These are phyloP conservation scores for Huntiella abstrusa DNA, from an alignment of 2,329 filamentous ascomycete species.

Conservation along the genomic window DNA sequence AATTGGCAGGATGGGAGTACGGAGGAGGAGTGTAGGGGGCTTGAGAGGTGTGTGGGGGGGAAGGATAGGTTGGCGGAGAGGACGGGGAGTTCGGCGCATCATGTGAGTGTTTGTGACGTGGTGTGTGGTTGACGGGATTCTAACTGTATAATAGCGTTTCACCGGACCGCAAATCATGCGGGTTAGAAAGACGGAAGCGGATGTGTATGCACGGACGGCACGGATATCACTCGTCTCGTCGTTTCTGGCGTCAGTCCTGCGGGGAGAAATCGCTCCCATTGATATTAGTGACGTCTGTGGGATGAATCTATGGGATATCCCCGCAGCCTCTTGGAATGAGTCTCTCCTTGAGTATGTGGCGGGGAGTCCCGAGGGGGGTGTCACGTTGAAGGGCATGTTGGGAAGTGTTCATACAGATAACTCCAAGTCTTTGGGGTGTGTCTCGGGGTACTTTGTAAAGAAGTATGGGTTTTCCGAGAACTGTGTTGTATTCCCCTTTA, in stretches of 20 bases:
- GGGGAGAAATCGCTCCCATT: conserved; percentile 70
- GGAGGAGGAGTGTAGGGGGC: conserved; percentile 74
- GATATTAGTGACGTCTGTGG: conserved; percentile 91
- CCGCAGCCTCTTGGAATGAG: conserved; percentile 52
- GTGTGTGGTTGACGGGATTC: too few species aligned
- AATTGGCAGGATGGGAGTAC: conserved; percentile 99
- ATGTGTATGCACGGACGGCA: conserved; percentile 60
- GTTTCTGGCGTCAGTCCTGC: conserved; percentile 77
- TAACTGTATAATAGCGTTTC: conserved; percentile 49
- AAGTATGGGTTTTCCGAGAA: conserved; percentile 59
- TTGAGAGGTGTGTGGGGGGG: conserved; percentile 53
- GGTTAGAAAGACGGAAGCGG: conserved; percentile 61
- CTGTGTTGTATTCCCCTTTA: conserved; percentile 70
- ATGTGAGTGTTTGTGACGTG: conserved; percentile 37
- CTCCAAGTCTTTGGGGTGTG: conserved; percentile 54
- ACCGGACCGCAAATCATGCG: conserved; percentile 93
- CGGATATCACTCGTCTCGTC: conserved; percentile 90
- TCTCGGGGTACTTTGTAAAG: conserved; percentile 60
- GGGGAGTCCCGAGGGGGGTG: conserved; percentile 34
- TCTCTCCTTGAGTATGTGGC: conserved; percentile 57
- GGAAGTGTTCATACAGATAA: conserved; percentile 66
- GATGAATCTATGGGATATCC: conserved; percentile 92
- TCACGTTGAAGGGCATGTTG: conserved; percentile 52
- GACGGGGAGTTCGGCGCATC: conserved; percentile 87
- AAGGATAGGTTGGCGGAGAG: conserved; percentile 51